Evolutionary conservation across 148 eudicot genomes (phyloP).

Genomic region (Arbutus unedo): DNA sequence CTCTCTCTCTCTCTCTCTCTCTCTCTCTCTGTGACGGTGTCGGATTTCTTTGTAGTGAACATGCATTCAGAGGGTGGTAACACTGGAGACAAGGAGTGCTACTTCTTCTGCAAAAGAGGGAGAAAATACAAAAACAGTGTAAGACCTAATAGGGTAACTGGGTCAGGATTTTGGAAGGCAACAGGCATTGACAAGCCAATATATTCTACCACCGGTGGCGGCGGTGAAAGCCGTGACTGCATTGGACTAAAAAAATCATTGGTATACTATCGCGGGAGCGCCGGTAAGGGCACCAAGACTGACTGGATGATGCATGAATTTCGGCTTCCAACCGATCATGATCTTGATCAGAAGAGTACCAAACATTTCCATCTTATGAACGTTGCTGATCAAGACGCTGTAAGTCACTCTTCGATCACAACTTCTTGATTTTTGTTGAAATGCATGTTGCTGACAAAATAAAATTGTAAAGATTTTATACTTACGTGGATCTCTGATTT

Average conservation of each 20-base stretch:
- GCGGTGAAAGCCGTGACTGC: conserved; percentile 30
- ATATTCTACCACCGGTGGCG: conserved; percentile 34
- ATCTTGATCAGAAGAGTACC: conserved; percentile 18
- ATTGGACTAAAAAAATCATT: conserved; percentile 82
- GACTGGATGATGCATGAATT: conserved; percentile 99
- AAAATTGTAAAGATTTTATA: no score
- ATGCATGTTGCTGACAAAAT: neutral
- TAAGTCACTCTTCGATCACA: conserved; percentile 27
- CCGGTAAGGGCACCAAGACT: conserved; percentile 85
- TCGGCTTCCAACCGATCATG: conserved; percentile 54
- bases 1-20: neutral
- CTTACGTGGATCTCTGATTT: no score
- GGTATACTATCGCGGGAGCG: conserved; percentile 75
- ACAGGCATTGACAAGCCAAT: conserved; percentile 78
- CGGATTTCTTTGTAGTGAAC: neutral
- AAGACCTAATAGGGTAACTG: conserved; percentile 84
- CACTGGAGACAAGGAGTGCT: conserved; percentile 83
- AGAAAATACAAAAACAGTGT: conserved; percentile 86
- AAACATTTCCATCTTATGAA: conserved; percentile 21
- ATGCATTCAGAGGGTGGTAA: conserved; percentile 50
- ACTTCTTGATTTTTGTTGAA: neutral
- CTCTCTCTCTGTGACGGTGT: neutral
- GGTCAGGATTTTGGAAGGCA: conserved; percentile 93
- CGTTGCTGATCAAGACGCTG: conserved; percentile 52
- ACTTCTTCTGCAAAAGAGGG: conserved; percentile 89